Base-by-base conservation (phyloP, 2,329 filamentous ascomycete species). In the Stagonosporopsis rhizophila region DNA sequence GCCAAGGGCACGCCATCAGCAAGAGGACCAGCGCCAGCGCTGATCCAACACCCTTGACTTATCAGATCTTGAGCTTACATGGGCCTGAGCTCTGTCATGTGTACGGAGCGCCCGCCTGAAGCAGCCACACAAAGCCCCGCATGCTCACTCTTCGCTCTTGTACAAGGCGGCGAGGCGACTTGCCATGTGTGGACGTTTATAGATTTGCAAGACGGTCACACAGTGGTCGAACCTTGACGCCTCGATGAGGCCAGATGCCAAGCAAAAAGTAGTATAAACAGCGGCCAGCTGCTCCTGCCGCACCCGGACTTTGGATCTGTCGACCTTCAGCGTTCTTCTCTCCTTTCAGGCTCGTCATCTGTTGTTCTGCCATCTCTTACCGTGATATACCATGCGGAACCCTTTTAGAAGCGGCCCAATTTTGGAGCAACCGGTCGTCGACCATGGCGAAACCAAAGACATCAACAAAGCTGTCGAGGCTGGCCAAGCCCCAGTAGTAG, bases 391-490 rank as follows among this genome's bases (percentile, higher is more conserved):
- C 30, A 56, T 56, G 53, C 27, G 47, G 12, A 56, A 47, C 8
- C 47, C 47, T n/a, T 56, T 51, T 30, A 41, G 28, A 8, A 19
- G 17, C 11, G 53, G 53, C 14, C 41, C 46, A 9, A 20, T 39
- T 6, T 23, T 56, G 25, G 53, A 46, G 22, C 42, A 39, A 9
- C 53, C 53, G 11, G 42, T 51, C 1, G 47, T 17, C 30, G 42
- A 56, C 4, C 11, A 48, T 40, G 47, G 23, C 38, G 45, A 57
- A 14, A 54, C 42, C 8, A 49, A 52, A 17, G 51, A 56, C n/a
- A 45, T 54, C 28, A 41, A 56, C 20, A 58, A 61, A 35, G 52
- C 51, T n/a, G 51, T 47, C 38, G 51, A 58, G 22, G 56, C 54
- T 11, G 58, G 62, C 12, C 35, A 49, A 23, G 25, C 58, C 20